Evolutionary conservation across 2,329 filamentous ascomycete species (phyloP), one percentile per base, ranked within the genome.

Genomic region (Amphichorda felina): DNA sequence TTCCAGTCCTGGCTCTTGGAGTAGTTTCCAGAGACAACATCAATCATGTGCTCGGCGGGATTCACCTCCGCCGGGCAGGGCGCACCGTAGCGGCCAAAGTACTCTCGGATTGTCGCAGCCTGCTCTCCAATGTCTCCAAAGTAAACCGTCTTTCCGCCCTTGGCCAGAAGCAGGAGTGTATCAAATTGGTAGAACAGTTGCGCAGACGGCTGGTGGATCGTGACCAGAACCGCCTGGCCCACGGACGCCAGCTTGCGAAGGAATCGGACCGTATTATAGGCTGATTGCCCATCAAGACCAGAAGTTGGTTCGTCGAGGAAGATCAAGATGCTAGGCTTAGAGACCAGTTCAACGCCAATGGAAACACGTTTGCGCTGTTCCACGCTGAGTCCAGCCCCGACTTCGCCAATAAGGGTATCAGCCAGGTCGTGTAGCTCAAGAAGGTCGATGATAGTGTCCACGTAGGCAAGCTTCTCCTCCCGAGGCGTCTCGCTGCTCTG

Each of bases 21-120:
- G 9, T 15, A 8, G 8, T 13, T 25, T 1, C 71, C 70, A 2
- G 70, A 70, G 11, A 69, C 65, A 14, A 70, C 64, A 34, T 72
- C 66, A 35, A 87, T 72, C 75, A 87, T 85, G 62, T 78, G 82
- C 51, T 87, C 82, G 1, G 82, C 82, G 2, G 79, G 79, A 45
- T 87, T 87, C 14, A 72, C 73, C 1, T 74, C 70, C 0, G 60
- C 43, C 1, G 70, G 68, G 41, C 79, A 82, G 2, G 70, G 64
- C 1, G 73, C 76, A 5, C 79, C 82, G 40, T 82, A 70, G 15
- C 63, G 60, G 29, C 72, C 72, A 48, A 91, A 88, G 54, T 82
- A 82, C 17, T 60, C 61, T 30, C 66, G 68, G 37, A 82, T 51
- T 0, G 63, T 71, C 4, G 53, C 55, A 0, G 70, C 74, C 22